Conservation (phyloP, 176 grass and related monocot genomes). For the Coix lacrymajobi region DNA sequence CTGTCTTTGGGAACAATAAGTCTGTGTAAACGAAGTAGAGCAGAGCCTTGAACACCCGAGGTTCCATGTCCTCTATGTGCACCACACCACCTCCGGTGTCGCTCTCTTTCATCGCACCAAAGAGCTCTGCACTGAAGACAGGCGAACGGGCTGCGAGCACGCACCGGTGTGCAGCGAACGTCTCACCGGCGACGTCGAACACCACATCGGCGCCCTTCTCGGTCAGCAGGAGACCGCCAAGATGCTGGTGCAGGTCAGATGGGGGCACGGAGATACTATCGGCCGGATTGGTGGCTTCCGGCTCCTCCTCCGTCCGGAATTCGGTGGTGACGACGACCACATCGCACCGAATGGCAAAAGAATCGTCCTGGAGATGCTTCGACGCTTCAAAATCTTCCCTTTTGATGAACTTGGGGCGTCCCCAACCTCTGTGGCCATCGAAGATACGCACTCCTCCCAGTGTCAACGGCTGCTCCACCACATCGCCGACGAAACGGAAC, state of each 20-base stretch:
- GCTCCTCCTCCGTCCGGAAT: neutral
- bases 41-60: constrained; percentile 36
- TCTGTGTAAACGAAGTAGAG: neutral
- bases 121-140: constrained; percentile 34
- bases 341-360: neutral
- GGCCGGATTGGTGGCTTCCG: no score
- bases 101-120: constrained; percentile 35
- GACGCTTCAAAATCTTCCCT: neutral
- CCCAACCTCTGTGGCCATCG: neutral
- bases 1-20: neutral
- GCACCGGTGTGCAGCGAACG: constrained; percentile 23
- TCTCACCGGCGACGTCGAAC: constrained; percentile 33
- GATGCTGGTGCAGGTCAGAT: constrained; percentile 25
- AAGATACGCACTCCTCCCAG: neutral
- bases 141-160: constrained; percentile 32
- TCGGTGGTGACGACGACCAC: neutral
- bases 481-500: constrained; percentile 9
- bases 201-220: constrained; percentile 29
- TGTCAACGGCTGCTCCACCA: neutral
- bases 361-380: neutral
- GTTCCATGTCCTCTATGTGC: constrained; percentile 34
- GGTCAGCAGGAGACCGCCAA: neutral
- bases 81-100: constrained; percentile 13
- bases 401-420: neutral
- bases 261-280: neutral